Evolutionary conservation across 148 eudicot genomes (phyloP).

Genomic region (Spergularia marina): DNA sequence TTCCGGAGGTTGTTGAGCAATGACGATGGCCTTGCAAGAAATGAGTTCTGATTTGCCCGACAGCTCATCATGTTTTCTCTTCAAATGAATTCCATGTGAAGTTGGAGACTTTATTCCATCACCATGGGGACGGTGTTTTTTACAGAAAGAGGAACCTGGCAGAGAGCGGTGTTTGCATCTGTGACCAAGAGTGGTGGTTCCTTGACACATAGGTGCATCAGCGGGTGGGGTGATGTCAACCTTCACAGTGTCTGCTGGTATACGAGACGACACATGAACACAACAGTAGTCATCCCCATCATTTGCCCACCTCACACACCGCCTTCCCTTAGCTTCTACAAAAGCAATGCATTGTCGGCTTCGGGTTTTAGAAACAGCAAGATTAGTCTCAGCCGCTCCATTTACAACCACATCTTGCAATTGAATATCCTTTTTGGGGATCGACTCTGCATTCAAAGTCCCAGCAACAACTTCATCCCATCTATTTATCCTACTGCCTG

Average conservation of each 20-base stretch:
- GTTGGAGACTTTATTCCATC: slow-evolving; percentile 32
- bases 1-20: slow-evolving; percentile 40
- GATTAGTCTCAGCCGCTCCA: slow-evolving; percentile 33
- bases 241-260: slow-evolving; percentile 39
- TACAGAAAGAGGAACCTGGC: slow-evolving; percentile 68
- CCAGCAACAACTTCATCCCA: slow-evolving; percentile 55
- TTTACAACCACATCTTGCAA: slow-evolving; percentile 30
- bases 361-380: slow-evolving; percentile 38
- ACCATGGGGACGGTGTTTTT: slow-evolving; percentile 66
- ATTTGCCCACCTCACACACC: slow-evolving; percentile 92
- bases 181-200: slow-evolving; percentile 75
- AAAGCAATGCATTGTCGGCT: slow-evolving; percentile 74
- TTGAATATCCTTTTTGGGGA: slow-evolving; percentile 31
- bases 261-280: slow-evolving; percentile 79
- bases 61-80: slow-evolving; percentile 55
- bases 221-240: slow-evolving; percentile 40
- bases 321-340: slow-evolving; percentile 90
- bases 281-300: slow-evolving; percentile 92
- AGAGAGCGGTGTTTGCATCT: slow-evolving; percentile 85
- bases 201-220: slow-evolving; percentile 68
- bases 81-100: slow-evolving; percentile 40
- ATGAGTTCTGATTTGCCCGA: slow-evolving; percentile 29
- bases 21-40: slow-evolving; percentile 39
- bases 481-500: slow-evolving; percentile 31
- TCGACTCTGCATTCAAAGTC: slow-evolving; percentile 37